Evolutionary conservation across 345 rosid species (phyloP), one percentile per base, ranked within the genome.

Genomic region (Tarenaya hassleriana): DNA sequence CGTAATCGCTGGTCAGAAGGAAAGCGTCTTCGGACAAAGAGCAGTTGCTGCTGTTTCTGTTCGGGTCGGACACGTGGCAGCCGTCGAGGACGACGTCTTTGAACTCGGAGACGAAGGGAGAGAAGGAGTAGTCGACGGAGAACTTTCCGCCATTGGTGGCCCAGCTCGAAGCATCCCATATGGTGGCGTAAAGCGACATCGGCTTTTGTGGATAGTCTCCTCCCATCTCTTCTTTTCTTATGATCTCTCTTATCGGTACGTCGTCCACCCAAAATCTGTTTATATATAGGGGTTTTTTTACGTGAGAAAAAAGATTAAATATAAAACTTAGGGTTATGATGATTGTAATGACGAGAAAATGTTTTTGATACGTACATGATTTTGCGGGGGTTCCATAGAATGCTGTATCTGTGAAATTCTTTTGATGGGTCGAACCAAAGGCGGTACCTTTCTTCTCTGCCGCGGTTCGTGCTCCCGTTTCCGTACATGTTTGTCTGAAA

Each of bases 111-210:
- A 73, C 69, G 49, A 92, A 92, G 0, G 97, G 95, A 0, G 94
- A 74, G 48, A 78, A 92, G 35, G 77, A 62, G 58, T 92, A 88
- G 14, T 92, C 66, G 2, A 76, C 97, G 42, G 78, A 75, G 73
- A 64, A 62, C 46, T 66, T 77, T 5, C 98, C 98, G 0, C 98
- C 97, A 0, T 75, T 61, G 1, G 99, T 88, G 16, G 99, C 97
- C 97, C 99, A 92, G 33, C 58, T 76, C 5, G 99, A 88, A 3
- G 88, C 99, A 43, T 94, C 99, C 99, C 99, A 94, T 14, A 88
- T 85, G 1, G 99, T 88, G 1, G 95, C 91, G 12, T 88, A 94
- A 10, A 94, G 50, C 1, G 88, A 66, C 99, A 94, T 88, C 14
- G 98, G 97, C 52, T 83, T 88, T 7, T 87, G 70, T 50, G 98